phyloP scores from a whole-genome alignment of 2,329 filamentous ascomycete genomes.

The Dothideomycetes sp. region DNA sequence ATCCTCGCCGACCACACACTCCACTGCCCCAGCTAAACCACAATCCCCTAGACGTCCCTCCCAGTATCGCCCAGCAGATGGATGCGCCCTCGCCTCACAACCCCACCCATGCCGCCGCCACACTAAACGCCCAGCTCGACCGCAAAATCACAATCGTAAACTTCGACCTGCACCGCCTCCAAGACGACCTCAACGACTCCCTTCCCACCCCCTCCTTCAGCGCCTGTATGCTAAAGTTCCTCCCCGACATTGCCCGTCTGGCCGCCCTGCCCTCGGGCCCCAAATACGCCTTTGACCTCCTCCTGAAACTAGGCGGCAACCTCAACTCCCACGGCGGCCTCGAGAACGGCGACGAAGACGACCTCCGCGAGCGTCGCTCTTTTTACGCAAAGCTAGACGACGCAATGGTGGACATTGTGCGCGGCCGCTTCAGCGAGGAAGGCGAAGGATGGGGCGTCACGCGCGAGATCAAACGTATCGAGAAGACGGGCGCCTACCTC shows the following conservation, averaged over 20 bases:
- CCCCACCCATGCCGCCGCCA: conserved; percentile 35
- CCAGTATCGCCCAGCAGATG: conserved; percentile 42
- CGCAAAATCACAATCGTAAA: conserved; percentile 48
- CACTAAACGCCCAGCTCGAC: conserved; percentile 45
- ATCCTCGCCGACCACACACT: conserved; percentile 2
- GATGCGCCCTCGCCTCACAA: conserved; percentile 31
- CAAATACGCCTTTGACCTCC: conserved; percentile 40
- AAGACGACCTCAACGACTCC: conserved; percentile 44
- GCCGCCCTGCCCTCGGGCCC: conserved; percentile 36
- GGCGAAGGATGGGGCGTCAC: conserved; percentile 41
- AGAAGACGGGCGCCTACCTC: conserved; percentile 43
- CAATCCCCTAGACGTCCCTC: conserved; percentile 34
- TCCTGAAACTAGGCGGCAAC: conserved; percentile 45
- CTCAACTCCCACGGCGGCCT: conserved; percentile 44
- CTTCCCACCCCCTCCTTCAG: conserved; percentile 42
- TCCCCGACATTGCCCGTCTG: conserved; percentile 41
- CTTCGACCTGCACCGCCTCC: conserved; percentile 44
- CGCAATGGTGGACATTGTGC: conserved; percentile 43
- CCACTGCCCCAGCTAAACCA: conserved; percentile 6
- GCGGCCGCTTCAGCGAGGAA: conserved; percentile 36
- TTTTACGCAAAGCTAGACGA: conserved; percentile 40
- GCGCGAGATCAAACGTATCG: conserved; percentile 43
- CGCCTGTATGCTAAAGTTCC: conserved; percentile 43
- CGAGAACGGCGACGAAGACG: conserved; percentile 36
- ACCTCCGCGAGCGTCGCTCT: conserved; percentile 35